Conservation (phyloP, 495 filamentous ascomycete species). For the Penicillium subrubescens region DNA sequence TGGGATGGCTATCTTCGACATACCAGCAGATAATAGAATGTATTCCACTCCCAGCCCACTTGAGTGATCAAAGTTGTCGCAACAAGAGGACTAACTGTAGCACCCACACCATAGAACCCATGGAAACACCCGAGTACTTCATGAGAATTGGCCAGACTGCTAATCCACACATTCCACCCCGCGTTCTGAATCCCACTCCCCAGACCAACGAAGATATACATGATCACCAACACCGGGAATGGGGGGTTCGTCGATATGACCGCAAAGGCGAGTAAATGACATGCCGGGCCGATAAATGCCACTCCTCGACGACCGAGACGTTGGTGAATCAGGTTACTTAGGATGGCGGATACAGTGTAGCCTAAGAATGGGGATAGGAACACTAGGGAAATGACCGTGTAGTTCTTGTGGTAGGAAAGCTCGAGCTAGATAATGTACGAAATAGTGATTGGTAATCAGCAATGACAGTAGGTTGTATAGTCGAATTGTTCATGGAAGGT, state of each 20-base stretch:
- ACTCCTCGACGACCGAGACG: conserved; percentile 71
- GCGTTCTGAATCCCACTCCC: conserved; percentile 60
- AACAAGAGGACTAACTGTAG: conserved; percentile 54
- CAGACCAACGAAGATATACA: conserved; percentile 57
- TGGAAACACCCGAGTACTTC: conserved; percentile 60
- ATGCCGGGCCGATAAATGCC: conserved; percentile 61
- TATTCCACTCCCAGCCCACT: conserved; percentile 52
- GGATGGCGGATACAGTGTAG: conserved; percentile 53
- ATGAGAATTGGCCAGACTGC: conserved; percentile 58
- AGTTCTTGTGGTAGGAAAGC: conserved; percentile 55
- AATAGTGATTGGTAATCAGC: neutral
- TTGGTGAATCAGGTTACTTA: conserved; percentile 56
- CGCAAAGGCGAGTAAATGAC: conserved; percentile 61
- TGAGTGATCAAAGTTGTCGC: conserved; percentile 58
- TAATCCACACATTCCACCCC: conserved; percentile 64
- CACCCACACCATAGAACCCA: conserved; percentile 60
- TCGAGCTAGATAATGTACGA: conserved; percentile 44
- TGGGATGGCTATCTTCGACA: neutral
- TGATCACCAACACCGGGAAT: conserved; percentile 55
- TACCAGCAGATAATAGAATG: conserved; percentile 61
- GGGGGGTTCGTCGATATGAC: conserved; percentile 58
- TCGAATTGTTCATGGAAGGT: neutral
- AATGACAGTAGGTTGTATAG: neutral
- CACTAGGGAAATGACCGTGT: conserved; percentile 57
- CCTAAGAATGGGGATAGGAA: conserved; percentile 62